Conservation (phyloP, 2,329 filamentous ascomycete genomes). For the Stagonosporopsis rhizophila region DNA sequence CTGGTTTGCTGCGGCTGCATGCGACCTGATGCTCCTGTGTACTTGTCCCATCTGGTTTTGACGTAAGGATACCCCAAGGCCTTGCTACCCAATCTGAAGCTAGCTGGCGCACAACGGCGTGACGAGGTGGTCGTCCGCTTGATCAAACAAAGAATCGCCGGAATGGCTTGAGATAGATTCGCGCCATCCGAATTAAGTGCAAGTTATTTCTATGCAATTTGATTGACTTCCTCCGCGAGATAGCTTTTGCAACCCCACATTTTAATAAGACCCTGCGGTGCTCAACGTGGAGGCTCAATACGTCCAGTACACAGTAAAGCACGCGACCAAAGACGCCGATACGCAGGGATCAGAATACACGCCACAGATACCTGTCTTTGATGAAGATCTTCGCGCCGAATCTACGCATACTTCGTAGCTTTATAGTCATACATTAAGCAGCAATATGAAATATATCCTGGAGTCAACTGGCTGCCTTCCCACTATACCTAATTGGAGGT, state of each 20-base stretch:
- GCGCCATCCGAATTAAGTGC: not conserved
- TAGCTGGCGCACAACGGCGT: not conserved
- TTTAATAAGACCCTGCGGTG: not conserved
- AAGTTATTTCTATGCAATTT: not conserved
- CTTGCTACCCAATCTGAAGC: not conserved
- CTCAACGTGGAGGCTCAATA: not conserved
- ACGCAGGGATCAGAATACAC: not conserved
- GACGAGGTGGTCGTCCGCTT: conserved; percentile 1
- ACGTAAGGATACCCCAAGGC: not conserved
- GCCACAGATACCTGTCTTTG: not conserved
- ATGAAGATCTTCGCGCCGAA: not conserved
- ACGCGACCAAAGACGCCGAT: not conserved
- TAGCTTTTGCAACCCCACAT: not conserved
- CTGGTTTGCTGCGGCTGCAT: conserved; percentile 10
- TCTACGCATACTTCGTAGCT: too few species aligned
- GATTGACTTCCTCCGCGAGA: not conserved
- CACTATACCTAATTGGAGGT: too few species aligned
- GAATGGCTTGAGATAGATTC: not conserved
- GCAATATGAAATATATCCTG: too few species aligned
- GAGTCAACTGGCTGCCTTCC: too few species aligned
- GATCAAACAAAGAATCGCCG: not conserved
- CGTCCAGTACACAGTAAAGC: not conserved
- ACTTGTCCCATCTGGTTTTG: not conserved
- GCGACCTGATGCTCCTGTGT: not conserved
- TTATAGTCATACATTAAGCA: too few species aligned